A percentile compares a stretch with the other conserved stretches of the same genome.
Conservation (phyloP, 2,329 filamentous ascomycete genomes). For the Pestalotiopsis sp. region DNA sequence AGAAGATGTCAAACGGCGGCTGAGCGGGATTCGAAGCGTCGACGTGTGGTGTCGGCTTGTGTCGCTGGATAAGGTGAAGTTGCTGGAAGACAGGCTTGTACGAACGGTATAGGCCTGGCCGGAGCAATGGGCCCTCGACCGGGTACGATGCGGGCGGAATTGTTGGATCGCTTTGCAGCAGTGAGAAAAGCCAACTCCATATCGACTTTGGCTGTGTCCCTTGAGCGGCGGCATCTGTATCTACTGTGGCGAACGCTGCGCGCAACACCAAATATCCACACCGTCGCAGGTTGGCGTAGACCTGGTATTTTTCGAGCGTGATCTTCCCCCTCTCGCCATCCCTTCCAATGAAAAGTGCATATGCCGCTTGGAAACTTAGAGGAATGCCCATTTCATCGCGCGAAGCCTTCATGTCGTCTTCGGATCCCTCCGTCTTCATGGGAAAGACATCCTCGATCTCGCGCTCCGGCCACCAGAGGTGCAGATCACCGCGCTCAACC, state of each 20-base stretch:
- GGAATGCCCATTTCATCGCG: constrained; percentile 62
- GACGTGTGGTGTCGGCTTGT: constrained; percentile 56
- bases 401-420: constrained; percentile 52
- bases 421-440: constrained; percentile 30
- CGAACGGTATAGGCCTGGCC: constrained; percentile 66
- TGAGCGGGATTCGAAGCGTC: constrained; percentile 29
- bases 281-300: constrained; percentile 84
- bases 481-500: constrained; percentile 83
- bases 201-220: constrained; percentile 33
- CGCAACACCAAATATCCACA: constrained; percentile 81
- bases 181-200: constrained; percentile 58
- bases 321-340: constrained; percentile 65
- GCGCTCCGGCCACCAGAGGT: constrained; percentile 78
- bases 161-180: constrained; percentile 36
- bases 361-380: constrained; percentile 88
- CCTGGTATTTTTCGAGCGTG: constrained; percentile 79
- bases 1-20: constrained; percentile 73
- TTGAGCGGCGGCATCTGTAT: not conserved
- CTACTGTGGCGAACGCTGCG: constrained; percentile 48
- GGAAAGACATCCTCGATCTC: constrained; percentile 54
- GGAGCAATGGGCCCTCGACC: constrained; percentile 60
- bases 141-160: constrained; percentile 24
- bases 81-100: constrained; percentile 76
- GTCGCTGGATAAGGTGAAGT: constrained; percentile 72
- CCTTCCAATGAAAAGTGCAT: constrained; percentile 78